These are phyloP conservation scores for Pseudoneurospora amorphoporcata DNA, from an alignment of 495 filamentous ascomycete genomes.

Conservation along the genomic window DNA sequence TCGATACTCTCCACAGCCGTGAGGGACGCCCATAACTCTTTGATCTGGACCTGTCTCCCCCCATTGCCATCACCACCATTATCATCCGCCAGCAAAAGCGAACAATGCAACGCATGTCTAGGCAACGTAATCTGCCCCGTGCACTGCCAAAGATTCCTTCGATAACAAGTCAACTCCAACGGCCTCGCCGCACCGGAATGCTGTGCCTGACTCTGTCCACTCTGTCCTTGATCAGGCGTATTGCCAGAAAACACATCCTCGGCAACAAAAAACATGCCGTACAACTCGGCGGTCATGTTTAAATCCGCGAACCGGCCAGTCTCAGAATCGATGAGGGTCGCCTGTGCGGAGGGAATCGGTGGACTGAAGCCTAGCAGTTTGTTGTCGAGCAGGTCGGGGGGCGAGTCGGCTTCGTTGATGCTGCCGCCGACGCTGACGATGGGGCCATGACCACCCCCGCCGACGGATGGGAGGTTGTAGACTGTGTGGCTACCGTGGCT, in stretches of 20 bases:
- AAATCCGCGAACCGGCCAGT: conserved; percentile 35
- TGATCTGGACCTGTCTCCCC: conserved; percentile 62
- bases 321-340: conserved; percentile 39
- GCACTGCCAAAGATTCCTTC: conserved; percentile 83
- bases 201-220: conserved; percentile 19
- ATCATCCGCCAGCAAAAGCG: neutral
- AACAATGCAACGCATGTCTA: conserved; percentile 46
- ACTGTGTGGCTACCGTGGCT: neutral
- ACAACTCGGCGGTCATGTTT: conserved; percentile 69
- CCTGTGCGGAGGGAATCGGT: conserved; percentile 47
- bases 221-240: conserved; percentile 9
- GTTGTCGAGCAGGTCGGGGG: conserved; percentile 31
- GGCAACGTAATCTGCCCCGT: conserved; percentile 73
- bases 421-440: conserved; percentile 1
- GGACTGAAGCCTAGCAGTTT: conserved; percentile 61
- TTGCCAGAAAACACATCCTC: conserved; percentile 51
- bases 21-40: conserved; percentile 67
- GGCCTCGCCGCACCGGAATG: conserved; percentile 22
- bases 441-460: neutral
- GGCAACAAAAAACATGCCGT: conserved; percentile 93
- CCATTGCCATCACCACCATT: conserved; percentile 27
- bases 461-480: conserved; percentile 2
- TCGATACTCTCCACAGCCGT: conserved; percentile 87
- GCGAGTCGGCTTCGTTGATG: conserved; percentile 18
- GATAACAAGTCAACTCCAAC: conserved; percentile 83